A percentile compares a stretch with the other conserved stretches of the same genome.
phyloP scores from a whole-genome alignment of 2,329 filamentous ascomycete species.

The Daldinia eschscholtzii region DNA sequence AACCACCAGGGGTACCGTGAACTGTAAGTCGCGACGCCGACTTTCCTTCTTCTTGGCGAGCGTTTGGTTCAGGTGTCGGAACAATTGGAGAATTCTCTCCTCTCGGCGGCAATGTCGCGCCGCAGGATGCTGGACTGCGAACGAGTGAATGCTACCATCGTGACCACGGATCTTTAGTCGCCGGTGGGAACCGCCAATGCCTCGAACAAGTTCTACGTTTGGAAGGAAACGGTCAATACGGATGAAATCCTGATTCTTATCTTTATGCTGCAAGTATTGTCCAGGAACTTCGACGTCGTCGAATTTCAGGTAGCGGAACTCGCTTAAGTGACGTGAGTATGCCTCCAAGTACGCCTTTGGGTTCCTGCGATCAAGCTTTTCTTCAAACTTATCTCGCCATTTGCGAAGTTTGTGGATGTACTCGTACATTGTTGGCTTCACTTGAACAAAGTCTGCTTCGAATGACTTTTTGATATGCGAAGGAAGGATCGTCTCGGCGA shows the following conservation, averaged over 20 bases:
- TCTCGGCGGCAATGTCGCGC: conserved; percentile 92
- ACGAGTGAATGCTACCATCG: conserved; percentile 96
- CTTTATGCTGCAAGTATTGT: conserved; percentile 96
- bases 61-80: conserved; percentile 96
- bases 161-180: conserved; percentile 96
- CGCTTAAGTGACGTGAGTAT: conserved; percentile 91
- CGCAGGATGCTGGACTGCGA: conserved; percentile 95
- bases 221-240: conserved; percentile 97
- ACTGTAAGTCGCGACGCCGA: conserved; percentile 91
- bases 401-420: conserved; percentile 97
- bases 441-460: conserved; percentile 94
- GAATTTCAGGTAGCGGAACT: conserved; percentile 97
- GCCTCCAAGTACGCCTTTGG: conserved; percentile 81
- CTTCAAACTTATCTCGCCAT: conserved; percentile 98
- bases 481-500: conserved; percentile 95
- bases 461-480: conserved; percentile 96
- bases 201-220: conserved; percentile 91
- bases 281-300: conserved; percentile 98
- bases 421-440: conserved; percentile 97
- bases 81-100: conserved; percentile 94
- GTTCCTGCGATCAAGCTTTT: conserved; percentile 90
- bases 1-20: conserved; percentile 95
- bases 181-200: conserved; percentile 90
- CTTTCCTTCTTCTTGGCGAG: conserved; percentile 95
- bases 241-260: conserved; percentile 99